Evolutionary conservation across 2,329 filamentous ascomycete species (phyloP).

Genomic region (Teratosphaeria epicoccoides): DNA sequence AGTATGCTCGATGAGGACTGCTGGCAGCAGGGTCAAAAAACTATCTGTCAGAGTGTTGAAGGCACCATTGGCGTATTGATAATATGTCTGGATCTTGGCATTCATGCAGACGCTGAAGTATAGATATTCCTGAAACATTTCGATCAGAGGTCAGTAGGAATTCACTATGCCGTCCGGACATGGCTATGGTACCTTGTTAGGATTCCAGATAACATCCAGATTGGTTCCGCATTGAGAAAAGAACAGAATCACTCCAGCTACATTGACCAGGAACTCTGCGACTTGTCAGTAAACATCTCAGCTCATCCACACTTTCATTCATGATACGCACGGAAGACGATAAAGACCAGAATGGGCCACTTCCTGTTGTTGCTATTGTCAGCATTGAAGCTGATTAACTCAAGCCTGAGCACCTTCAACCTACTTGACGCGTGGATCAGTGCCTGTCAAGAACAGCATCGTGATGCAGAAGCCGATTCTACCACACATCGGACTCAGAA

Average conservation of each 20-base stretch:
- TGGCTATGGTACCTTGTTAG: background rate
- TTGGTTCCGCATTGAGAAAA: slow-evolving; percentile 19
- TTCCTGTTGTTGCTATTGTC: background rate
- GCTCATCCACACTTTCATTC: background rate
- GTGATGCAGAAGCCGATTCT: slow-evolving; percentile 21
- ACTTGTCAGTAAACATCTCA: background rate
- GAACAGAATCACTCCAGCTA: slow-evolving; percentile 14
- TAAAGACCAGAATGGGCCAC: slow-evolving; percentile 20
- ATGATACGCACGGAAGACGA: slow-evolving; percentile 9
- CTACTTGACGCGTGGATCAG: slow-evolving; percentile 14
- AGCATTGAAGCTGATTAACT: background rate
- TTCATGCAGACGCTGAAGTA: slow-evolving; percentile 7
- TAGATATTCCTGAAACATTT: background rate
- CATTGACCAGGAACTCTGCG: slow-evolving; percentile 15
- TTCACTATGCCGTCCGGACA: background rate
- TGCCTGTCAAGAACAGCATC: slow-evolving; percentile 18
- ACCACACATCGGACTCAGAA: slow-evolving; percentile 19
- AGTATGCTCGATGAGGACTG: slow-evolving; percentile 21
- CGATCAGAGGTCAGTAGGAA: background rate
- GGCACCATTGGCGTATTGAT: slow-evolving; percentile 14
- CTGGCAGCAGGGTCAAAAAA: slow-evolving; percentile 21
- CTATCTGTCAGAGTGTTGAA: slow-evolving; percentile 23
- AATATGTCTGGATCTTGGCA: slow-evolving; percentile 8
- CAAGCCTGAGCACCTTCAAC: background rate
- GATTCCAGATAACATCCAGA: slow-evolving; percentile 12